phyloP scores from a whole-genome alignment of 345 rosid species.

The Garcia nutans region DNA sequence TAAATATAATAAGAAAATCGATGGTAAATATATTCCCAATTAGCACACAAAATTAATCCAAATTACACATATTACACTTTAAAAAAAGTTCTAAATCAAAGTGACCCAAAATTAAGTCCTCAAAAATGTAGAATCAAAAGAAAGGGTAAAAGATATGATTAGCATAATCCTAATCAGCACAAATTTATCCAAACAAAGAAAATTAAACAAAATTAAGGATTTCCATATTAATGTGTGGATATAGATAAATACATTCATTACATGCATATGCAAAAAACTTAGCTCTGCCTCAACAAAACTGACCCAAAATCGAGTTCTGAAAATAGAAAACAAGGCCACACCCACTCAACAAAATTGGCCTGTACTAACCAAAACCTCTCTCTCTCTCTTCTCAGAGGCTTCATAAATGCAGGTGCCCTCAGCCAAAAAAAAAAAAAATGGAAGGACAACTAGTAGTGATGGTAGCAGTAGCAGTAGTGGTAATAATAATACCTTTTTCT shows the following conservation, averaged over 20 bases:
- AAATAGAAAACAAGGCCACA: too few species aligned
- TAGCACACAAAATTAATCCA: too few species aligned
- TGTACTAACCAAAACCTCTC: neutral
- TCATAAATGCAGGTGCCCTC: neutral
- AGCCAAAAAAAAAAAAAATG: conserved; percentile 25
- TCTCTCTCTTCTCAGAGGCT: neutral
- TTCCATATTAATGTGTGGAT: too few species aligned
- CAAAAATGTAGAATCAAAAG: too few species aligned
- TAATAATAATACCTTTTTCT: neutral
- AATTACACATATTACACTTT: too few species aligned
- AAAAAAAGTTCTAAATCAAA: neutral
- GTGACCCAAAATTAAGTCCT: too few species aligned
- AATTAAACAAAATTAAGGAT: neutral
- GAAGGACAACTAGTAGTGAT: conserved; percentile 29
- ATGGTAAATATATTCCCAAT: too few species aligned
- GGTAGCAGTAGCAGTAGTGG: neutral
- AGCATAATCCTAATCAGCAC: too few species aligned
- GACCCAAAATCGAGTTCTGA: neutral
- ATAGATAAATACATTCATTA: too few species aligned
- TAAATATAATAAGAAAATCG: too few species aligned
- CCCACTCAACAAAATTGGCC: neutral
- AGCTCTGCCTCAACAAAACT: neutral
- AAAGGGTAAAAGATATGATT: too few species aligned
- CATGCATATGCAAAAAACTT: neutral
- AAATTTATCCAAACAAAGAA: neutral